A percentile compares a stretch with the other conserved stretches of the same genome.
phyloP scores from a whole-genome alignment of 805 yeast species.

The Myxozyma nipponensis region DNA sequence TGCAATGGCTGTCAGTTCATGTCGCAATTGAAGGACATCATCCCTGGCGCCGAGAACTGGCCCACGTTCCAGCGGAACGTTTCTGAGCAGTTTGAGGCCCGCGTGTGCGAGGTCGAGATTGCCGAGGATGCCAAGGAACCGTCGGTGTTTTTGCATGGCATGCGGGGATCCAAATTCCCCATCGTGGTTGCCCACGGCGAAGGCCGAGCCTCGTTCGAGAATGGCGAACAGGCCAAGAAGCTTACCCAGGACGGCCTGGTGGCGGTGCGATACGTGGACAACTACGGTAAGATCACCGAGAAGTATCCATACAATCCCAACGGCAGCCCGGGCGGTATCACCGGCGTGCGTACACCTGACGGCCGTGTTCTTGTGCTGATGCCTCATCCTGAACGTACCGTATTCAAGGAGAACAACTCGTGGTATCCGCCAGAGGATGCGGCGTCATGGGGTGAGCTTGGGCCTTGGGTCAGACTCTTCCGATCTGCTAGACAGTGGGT shows the following conservation, averaged over 20 bases:
- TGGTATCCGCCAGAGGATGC: slow-evolving; percentile 71
- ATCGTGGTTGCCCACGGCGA: slow-evolving; percentile 99
- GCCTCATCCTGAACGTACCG: slow-evolving; percentile 98
- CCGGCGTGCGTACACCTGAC: slow-evolving; percentile 84
- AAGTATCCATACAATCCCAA: slow-evolving; percentile 93
- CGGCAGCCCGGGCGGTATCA: slow-evolving; percentile 89
- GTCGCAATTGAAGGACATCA: slow-evolving; percentile 75
- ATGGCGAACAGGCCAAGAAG: slow-evolving; percentile 43
- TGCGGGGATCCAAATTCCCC: slow-evolving; percentile 92
- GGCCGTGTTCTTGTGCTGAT: slow-evolving; percentile 97
- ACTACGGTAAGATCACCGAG: slow-evolving; percentile 79
- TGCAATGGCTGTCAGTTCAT: slow-evolving; percentile 98
- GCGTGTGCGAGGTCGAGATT: slow-evolving; percentile 85
- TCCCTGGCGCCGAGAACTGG: slow-evolving; percentile 95
- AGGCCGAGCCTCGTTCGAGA: slow-evolving; percentile 77
- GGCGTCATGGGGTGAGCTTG: slow-evolving; percentile 67
- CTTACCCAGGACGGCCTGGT: slow-evolving; percentile 51
- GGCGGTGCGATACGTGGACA: slow-evolving; percentile 80
- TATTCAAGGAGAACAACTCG: slow-evolving; percentile 82
- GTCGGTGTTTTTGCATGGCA: slow-evolving; percentile 74
- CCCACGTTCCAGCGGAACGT: slow-evolving; percentile 88
- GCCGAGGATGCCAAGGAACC: slow-evolving; percentile 47
- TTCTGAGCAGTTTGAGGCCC: slow-evolving; percentile 95
- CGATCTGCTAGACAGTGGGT: slow-evolving; percentile 95
- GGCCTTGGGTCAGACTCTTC: slow-evolving; percentile 95